Percentiles rank a stretch among this genome's conserved stretches.
Conservation (phyloP, 257 asterid species). For the Leonotis leonurus region DNA sequence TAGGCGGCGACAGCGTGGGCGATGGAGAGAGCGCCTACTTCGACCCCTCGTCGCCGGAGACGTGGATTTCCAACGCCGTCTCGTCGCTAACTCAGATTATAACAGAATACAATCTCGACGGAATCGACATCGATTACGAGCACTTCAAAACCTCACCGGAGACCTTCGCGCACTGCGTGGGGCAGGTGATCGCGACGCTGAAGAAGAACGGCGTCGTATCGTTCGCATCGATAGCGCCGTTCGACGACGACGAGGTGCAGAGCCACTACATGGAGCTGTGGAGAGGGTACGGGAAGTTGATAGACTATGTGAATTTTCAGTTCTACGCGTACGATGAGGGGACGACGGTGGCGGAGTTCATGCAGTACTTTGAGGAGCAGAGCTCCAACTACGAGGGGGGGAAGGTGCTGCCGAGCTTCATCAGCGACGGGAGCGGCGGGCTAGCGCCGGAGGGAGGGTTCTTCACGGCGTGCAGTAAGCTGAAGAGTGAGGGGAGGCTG, state of each 20-base stretch:
- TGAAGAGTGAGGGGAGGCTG: slow-evolving; percentile 46
- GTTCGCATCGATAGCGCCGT: slow-evolving; percentile 77
- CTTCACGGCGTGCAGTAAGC: slow-evolving; percentile 44
- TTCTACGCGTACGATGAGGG: slow-evolving; percentile 68
- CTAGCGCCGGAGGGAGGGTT: slow-evolving; percentile 51
- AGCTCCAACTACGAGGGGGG: slow-evolving; percentile 49
- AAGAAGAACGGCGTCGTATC: slow-evolving; percentile 49
- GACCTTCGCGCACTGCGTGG: slow-evolving; percentile 50
- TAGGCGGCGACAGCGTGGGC: slow-evolving; percentile 73
- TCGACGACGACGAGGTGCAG: slow-evolving; percentile 53
- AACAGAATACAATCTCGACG: slow-evolving; percentile 43
- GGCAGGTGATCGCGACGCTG: slow-evolving; percentile 34
- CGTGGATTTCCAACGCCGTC: slow-evolving; percentile 79
- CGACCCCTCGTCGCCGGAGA: slow-evolving; percentile 37
- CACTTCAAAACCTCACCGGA: slow-evolving; percentile 46
- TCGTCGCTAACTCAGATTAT: slow-evolving; percentile 51
- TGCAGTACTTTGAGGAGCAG: slow-evolving; percentile 41
- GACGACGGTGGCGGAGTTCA: slow-evolving; percentile 50
- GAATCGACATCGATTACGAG: slow-evolving; percentile 72
- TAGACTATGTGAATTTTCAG: slow-evolving; percentile 74
- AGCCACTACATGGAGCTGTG: slow-evolving; percentile 62
- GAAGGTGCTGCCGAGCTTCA: slow-evolving; percentile 48
- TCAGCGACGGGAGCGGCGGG: slow-evolving; percentile 58
- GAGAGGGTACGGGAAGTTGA: slow-evolving; percentile 36
- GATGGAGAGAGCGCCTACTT: slow-evolving; percentile 34